These are phyloP conservation scores for Noccaea bulbosa DNA, from an alignment of 345 rosid genomes.

Conservation along the genomic window DNA sequence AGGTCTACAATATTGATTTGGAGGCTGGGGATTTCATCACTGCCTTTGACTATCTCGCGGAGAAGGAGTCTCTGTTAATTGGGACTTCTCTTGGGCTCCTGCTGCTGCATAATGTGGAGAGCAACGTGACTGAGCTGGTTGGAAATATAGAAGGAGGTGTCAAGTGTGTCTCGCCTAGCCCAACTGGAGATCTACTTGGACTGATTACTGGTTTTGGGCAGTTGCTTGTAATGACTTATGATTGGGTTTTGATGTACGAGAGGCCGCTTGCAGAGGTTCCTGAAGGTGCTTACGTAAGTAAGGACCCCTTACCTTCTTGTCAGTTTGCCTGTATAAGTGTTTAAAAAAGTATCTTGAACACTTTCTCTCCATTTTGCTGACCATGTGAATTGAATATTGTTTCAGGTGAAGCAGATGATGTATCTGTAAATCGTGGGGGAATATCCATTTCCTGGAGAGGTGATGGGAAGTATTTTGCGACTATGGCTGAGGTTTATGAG, in stretches of 20 bases:
- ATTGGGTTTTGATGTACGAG: slow-evolving; percentile 95
- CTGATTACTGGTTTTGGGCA: slow-evolving; percentile 74
- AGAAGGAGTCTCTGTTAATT: slow-evolving; percentile 83
- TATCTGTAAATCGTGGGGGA: slow-evolving; percentile 45
- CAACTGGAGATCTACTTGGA: slow-evolving; percentile 82
- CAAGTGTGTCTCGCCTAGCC: slow-evolving; percentile 80
- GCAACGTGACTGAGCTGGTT: slow-evolving; percentile 66
- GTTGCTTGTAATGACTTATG: slow-evolving; percentile 89
- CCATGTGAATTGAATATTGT: slow-evolving; percentile 10
- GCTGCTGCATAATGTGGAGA: slow-evolving; percentile 64
- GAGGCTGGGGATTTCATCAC: slow-evolving; percentile 69
- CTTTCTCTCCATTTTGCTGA: slow-evolving; percentile 10
- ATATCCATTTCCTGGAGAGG: slow-evolving; percentile 87
- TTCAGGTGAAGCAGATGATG: slow-evolving; percentile 53
- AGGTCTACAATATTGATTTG: slow-evolving; percentile 57
- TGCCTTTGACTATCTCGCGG: slow-evolving; percentile 83
- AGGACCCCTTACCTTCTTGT: slow-evolving; percentile 59
- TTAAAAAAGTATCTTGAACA: neutral
- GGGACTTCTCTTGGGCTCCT: slow-evolving; percentile 79
- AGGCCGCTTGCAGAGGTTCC: slow-evolving; percentile 58
- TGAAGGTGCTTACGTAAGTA: slow-evolving; percentile 76
- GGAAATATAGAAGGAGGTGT: slow-evolving; percentile 90
- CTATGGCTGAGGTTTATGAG: slow-evolving; percentile 50
- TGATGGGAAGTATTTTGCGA: slow-evolving; percentile 88
- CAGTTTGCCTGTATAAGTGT: neutral